phyloP scores from a whole-genome alignment of 1,284 basidiomycete genomes.

The Abortiporus biennis region DNA sequence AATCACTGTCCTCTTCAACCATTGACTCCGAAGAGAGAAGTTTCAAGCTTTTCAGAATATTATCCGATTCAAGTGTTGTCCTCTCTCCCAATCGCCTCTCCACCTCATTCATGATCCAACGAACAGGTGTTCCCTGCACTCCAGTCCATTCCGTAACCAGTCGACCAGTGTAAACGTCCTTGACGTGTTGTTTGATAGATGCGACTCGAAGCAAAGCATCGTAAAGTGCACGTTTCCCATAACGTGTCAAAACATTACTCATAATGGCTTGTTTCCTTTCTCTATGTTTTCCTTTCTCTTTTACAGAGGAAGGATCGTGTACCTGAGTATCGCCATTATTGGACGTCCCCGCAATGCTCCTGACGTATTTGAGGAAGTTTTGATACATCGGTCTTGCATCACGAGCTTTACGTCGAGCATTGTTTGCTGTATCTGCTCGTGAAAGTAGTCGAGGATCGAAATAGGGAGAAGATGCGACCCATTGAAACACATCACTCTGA shows the following conservation, averaged over 20 bases:
- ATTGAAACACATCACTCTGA: constrained; percentile 47
- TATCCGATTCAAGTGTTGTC: constrained; percentile 3
- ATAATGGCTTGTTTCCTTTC: constrained; percentile 3
- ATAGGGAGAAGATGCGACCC: constrained; percentile 45
- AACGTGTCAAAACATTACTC: constrained; percentile 35
- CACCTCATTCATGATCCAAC: constrained; percentile 42
- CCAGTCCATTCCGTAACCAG: constrained; percentile 50
- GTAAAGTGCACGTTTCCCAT: constrained; percentile 46
- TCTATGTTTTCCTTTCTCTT: not conserved
- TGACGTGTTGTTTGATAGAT: constrained; percentile 29
- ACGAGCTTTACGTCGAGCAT: constrained; percentile 34
- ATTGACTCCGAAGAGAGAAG: not conserved
- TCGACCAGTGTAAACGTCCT: constrained; percentile 43
- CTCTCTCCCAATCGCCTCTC: constrained; percentile 31
- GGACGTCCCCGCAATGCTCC: constrained; percentile 8
- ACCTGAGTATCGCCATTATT: not conserved
- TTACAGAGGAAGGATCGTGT: too few species aligned
- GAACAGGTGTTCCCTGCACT: constrained; percentile 41
- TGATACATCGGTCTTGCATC: constrained; percentile 51
- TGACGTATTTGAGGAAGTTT: constrained; percentile 48
- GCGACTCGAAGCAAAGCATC: constrained; percentile 31
- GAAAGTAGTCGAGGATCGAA: constrained; percentile 34
- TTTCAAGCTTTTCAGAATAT: not conserved
- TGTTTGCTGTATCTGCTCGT: constrained; percentile 20
- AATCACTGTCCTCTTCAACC: not conserved